Conservation (phyloP, 2,329 filamentous ascomycete species). For the Aspergillus niger region DNA sequence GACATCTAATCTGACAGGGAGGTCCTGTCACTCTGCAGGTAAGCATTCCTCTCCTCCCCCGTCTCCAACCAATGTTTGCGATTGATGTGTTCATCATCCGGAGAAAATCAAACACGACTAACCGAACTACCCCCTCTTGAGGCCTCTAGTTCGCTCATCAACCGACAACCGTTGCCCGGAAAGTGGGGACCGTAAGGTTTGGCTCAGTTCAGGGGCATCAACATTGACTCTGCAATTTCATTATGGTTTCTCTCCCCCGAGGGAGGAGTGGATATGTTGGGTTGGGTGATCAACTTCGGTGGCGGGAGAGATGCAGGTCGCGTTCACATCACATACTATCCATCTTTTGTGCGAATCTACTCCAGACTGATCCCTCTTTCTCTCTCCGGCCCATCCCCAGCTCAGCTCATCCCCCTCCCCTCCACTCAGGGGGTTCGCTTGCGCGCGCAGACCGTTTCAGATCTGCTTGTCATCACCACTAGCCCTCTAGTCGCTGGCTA, state of each 20-base stretch:
- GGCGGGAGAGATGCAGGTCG: neutral
- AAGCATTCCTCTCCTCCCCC: neutral
- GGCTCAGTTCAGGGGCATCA: constrained; percentile 10
- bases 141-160: constrained; percentile 1
- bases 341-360: neutral
- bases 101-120: neutral
- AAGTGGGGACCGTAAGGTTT: constrained; percentile 10
- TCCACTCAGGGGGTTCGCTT: constrained; percentile 8
- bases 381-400: constrained; percentile 4
- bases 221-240: neutral
- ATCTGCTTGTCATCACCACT: constrained; percentile 8
- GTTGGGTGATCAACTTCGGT: neutral
- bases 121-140: neutral
- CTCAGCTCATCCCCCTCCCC: neutral
- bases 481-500: constrained; percentile 2
- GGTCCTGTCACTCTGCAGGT: neutral
- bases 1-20: neutral
- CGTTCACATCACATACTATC: neutral
- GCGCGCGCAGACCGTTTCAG: constrained; percentile 9
- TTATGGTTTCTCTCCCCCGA: neutral
- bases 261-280: neutral
- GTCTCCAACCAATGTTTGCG: neutral
- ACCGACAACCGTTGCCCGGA: constrained; percentile 4
- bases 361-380: neutral
- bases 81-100: neutral